Evolutionary conservation across 148 eudicot genomes (phyloP).

Genomic region (Rhododendron simsii): DNA sequence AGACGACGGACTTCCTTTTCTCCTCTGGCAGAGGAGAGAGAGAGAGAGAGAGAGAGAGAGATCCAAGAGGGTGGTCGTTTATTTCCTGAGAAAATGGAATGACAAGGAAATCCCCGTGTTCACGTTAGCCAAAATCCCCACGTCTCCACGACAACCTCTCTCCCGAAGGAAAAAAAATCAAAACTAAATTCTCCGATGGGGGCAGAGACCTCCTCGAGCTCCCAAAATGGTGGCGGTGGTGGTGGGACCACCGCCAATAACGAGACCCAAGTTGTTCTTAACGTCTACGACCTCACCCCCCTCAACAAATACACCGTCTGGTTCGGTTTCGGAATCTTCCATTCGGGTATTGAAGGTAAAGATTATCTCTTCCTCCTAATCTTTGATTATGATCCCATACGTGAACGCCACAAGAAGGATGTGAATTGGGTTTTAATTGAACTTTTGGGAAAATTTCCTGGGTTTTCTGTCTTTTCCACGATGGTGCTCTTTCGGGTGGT

Average conservation of each 20-base stretch:
- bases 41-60: not conserved
- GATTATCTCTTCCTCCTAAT: not conserved
- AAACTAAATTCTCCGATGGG: conserved; percentile 20
- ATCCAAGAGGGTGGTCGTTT: conserved; percentile 3
- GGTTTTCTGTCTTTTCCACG: not conserved
- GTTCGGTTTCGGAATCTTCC: conserved; percentile 85
- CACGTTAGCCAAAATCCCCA: not conserved
- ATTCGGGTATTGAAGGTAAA: conserved; percentile 80
- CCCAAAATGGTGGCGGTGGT: conserved; percentile 9
- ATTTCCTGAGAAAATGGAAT: conserved; percentile 7
- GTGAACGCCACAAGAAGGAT: not conserved
- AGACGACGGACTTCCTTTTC: not conserved
- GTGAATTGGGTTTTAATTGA: not conserved
- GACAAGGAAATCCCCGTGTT: not conserved
- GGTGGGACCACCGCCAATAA: not conserved
- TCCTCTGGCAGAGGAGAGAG: not conserved
- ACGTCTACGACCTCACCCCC: conserved; percentile 76
- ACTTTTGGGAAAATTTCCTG: not conserved
- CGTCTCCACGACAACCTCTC: not conserved
- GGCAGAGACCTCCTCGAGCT: conserved; percentile 24
- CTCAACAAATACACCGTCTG: conserved; percentile 56
- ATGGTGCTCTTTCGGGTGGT: not conserved
- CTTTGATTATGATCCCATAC: not conserved
- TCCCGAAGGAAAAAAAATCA: not conserved
- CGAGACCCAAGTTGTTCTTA: conserved; percentile 54